Evolutionary conservation across 2,329 filamentous ascomycete genomes (phyloP).

Genomic region (Diaporthe citrichinensis): DNA sequence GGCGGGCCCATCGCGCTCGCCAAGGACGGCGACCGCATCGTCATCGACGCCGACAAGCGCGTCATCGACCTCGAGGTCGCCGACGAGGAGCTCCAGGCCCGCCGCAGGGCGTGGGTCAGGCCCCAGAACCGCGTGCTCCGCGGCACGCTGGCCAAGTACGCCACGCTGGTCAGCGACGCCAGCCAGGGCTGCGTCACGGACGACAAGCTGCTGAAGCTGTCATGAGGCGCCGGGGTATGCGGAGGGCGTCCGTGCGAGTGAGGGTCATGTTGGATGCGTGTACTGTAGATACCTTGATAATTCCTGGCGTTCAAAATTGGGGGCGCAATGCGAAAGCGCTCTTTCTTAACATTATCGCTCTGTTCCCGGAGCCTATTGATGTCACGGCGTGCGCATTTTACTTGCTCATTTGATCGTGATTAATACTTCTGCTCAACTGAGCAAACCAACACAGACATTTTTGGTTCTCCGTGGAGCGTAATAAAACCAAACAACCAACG

Average conservation of each 20-base stretch:
- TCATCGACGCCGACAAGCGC: constrained; percentile 84
- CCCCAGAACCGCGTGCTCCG: constrained; percentile 71
- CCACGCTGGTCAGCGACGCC: constrained; percentile 69
- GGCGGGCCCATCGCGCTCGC: constrained; percentile 89
- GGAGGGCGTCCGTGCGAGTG: neutral
- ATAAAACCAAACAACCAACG: neutral
- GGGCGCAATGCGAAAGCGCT: constrained; percentile 37
- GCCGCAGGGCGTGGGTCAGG: constrained; percentile 73
- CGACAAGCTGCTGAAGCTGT: constrained; percentile 47
- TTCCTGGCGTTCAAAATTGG: constrained; percentile 36
- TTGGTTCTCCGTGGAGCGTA: neutral
- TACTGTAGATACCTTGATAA: constrained; percentile 40
- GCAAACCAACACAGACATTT: neutral
- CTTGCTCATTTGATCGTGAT: neutral
- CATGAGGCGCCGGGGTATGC: neutral
- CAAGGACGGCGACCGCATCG: constrained; percentile 83
- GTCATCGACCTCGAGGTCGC: constrained; percentile 77
- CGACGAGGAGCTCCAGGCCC: constrained; percentile 72
- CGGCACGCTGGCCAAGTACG: constrained; percentile 81
- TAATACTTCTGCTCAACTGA: neutral
- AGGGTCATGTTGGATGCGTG: neutral
- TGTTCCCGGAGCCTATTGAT: neutral
- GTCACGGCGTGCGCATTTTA: neutral
- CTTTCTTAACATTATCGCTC: neutral
- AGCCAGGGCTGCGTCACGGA: constrained; percentile 73